These are phyloP conservation scores for Andrographis paniculata DNA, from an alignment of 305 asterid genomes.

Conservation along the genomic window DNA sequence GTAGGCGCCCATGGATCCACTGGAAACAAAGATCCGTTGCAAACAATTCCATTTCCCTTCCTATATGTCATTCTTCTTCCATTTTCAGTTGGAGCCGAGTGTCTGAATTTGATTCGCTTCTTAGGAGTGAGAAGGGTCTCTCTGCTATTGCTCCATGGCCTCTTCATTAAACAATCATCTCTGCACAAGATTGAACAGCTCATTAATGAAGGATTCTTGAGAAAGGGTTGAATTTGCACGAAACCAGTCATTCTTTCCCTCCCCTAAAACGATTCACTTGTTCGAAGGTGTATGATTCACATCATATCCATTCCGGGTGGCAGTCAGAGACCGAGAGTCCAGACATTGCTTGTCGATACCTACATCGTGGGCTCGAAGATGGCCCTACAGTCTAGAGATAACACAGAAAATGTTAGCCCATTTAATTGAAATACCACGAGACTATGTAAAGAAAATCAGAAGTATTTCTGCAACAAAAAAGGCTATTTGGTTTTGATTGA, in stretches of 20 bases:
- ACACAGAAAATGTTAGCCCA: too few species aligned
- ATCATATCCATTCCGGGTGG: too few species aligned
- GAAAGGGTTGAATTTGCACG: conserved; percentile 27
- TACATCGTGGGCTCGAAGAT: too few species aligned
- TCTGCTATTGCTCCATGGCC: conserved; percentile 15
- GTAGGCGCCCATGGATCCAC: conserved; percentile 89
- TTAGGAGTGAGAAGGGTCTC: conserved; percentile 16
- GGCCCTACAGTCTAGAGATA: too few species aligned
- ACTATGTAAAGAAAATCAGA: too few species aligned
- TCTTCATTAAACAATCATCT: conserved; percentile 11
- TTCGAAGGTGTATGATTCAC: too few species aligned
- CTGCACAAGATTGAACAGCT: conserved; percentile 19
- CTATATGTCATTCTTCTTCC: conserved; percentile 18
- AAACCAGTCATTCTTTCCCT: conserved; percentile 20
- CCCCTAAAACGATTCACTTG: too few species aligned
- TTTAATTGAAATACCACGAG: too few species aligned
- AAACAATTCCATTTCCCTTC: conserved; percentile 21
- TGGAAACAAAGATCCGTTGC: conserved; percentile 41
- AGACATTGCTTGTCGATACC: too few species aligned
- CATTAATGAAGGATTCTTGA: conserved; percentile 21
- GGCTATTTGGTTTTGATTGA: too few species aligned
- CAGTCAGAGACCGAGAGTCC: too few species aligned
- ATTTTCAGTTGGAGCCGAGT: conserved; percentile 10
- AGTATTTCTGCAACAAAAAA: too few species aligned
- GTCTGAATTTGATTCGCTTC: conserved; percentile 14